Percentiles rank a stretch among this genome's conserved stretches.
Evolutionary conservation across 164 flowering plant species (phyloP).

Genomic region (Sextonia rubra): DNA sequence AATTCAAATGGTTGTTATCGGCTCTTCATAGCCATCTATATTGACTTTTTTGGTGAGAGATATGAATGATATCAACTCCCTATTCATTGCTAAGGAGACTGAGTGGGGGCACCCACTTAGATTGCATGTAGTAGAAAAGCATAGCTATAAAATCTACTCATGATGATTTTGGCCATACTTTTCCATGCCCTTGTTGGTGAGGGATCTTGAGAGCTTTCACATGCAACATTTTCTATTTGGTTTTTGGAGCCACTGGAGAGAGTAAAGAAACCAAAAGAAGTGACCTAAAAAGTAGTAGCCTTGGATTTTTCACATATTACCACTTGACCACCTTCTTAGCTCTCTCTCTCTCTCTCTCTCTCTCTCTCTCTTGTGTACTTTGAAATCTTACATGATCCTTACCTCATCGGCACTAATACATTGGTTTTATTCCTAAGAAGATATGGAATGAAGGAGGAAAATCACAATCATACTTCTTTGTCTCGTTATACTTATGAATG

Average conservation of each 20-base stretch:
- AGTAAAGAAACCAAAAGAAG: background rate
- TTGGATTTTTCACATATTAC: background rate
- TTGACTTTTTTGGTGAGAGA: slow-evolving; percentile 19
- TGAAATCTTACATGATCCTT: background rate
- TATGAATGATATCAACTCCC: slow-evolving; percentile 14
- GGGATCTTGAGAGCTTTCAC: slow-evolving; percentile 3
- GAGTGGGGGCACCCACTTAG: slow-evolving; percentile 27
- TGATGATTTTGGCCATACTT: slow-evolving; percentile 39
- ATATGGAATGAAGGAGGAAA: background rate
- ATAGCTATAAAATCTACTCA: slow-evolving; percentile 49
- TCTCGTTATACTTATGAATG: slow-evolving; percentile 8
- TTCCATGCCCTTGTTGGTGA: slow-evolving; percentile 7
- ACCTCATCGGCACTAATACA: background rate
- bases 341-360: background rate
- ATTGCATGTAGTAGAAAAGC: slow-evolving; percentile 60
- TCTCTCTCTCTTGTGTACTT: background rate
- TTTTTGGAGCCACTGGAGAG: background rate
- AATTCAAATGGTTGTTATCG: slow-evolving; percentile 8
- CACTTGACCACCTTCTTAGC: background rate
- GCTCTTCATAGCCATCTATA: slow-evolving; percentile 9
- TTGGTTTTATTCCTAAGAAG: background rate
- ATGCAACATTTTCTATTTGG: slow-evolving; percentile 4
- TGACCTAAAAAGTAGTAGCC: background rate
- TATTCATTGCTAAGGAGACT: slow-evolving; percentile 34
- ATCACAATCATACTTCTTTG: slow-evolving; percentile 3